phyloP scores from a whole-genome alignment of 2,329 filamentous ascomycete species.

The Mollisiaceae sp. region DNA sequence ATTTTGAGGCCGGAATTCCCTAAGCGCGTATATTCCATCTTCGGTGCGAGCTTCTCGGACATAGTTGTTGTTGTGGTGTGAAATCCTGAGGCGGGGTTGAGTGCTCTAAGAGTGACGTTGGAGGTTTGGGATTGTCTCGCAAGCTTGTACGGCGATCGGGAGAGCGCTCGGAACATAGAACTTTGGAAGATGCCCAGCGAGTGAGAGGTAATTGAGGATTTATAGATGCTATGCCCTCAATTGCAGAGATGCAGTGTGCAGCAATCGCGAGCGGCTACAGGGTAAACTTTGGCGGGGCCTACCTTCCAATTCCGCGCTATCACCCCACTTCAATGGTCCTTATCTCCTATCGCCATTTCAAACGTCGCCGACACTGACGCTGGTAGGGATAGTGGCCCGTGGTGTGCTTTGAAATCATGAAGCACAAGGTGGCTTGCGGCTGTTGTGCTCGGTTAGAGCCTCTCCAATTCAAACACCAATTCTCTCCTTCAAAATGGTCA shows the following conservation, averaged over 20 bases:
- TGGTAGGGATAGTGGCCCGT: too few species aligned
- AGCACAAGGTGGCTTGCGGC: too few species aligned
- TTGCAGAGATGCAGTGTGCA: neutral
- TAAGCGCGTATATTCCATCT: constrained; percentile 46
- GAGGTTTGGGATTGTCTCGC: neutral
- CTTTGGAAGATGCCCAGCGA: neutral
- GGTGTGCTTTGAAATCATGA: too few species aligned
- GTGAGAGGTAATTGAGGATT: neutral
- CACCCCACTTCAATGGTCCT: too few species aligned
- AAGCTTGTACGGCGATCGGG: neutral
- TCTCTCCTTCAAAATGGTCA: too few species aligned
- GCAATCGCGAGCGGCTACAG: neutral
- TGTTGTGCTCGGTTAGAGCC: too few species aligned
- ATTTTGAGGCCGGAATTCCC: constrained; percentile 58
- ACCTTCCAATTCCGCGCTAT: too few species aligned
- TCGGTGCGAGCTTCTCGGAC: constrained; percentile 18
- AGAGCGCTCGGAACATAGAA: neutral
- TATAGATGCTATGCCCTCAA: neutral
- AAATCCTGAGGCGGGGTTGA: neutral
- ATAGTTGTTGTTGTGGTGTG: constrained; percentile 13
- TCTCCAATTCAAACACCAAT: too few species aligned
- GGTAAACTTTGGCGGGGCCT: too few species aligned
- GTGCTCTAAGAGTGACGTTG: neutral
- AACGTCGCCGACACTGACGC: too few species aligned
- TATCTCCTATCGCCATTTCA: too few species aligned